Evolutionary conservation across 2,329 filamentous ascomycete genomes (phyloP).

Genomic region (Talaromyces funiculosus): DNA sequence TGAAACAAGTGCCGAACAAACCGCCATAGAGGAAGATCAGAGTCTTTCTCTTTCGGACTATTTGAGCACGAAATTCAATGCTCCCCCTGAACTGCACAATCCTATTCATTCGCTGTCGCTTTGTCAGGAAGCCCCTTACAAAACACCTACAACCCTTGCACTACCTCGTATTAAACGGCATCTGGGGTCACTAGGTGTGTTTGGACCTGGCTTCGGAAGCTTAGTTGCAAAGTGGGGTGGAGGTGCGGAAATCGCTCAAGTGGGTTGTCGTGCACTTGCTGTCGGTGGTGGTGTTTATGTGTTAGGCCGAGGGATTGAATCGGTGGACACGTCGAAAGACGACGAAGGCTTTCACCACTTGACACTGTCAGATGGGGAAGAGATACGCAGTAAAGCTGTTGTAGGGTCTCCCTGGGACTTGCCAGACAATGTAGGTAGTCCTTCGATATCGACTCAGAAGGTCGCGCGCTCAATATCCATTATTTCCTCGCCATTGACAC

Average conservation of each 20-base stretch:
- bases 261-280: slow-evolving; percentile 81
- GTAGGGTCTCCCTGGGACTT: slow-evolving; percentile 37
- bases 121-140: slow-evolving; percentile 53
- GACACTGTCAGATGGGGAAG: slow-evolving; percentile 33
- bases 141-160: slow-evolving; percentile 61
- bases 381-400: slow-evolving; percentile 31
- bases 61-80: slow-evolving; percentile 52
- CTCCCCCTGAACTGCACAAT: slow-evolving; percentile 63
- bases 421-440: slow-evolving; percentile 17
- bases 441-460: slow-evolving; percentile 23
- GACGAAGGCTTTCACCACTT: slow-evolving; percentile 22
- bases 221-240: slow-evolving; percentile 93
- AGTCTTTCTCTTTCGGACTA: slow-evolving; percentile 49
- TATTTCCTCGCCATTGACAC: slow-evolving; percentile 58
- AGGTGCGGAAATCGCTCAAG: slow-evolving; percentile 80
- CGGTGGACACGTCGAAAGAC: slow-evolving; percentile 18
- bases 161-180: slow-evolving; percentile 71
- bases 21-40: slow-evolving; percentile 47
- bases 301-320: slow-evolving; percentile 62
- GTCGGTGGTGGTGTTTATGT: slow-evolving; percentile 91
- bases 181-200: slow-evolving; percentile 76
- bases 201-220: slow-evolving; percentile 83
- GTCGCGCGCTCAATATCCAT: slow-evolving; percentile 62
- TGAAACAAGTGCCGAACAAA: slow-evolving; percentile 43
- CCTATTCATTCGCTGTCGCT: slow-evolving; percentile 67